Percentiles rank a stretch among this genome's conserved stretches.
These are phyloP conservation scores for Salvia rosmarinus DNA, from an alignment of 257 asterid species.

Conservation along the genomic window DNA sequence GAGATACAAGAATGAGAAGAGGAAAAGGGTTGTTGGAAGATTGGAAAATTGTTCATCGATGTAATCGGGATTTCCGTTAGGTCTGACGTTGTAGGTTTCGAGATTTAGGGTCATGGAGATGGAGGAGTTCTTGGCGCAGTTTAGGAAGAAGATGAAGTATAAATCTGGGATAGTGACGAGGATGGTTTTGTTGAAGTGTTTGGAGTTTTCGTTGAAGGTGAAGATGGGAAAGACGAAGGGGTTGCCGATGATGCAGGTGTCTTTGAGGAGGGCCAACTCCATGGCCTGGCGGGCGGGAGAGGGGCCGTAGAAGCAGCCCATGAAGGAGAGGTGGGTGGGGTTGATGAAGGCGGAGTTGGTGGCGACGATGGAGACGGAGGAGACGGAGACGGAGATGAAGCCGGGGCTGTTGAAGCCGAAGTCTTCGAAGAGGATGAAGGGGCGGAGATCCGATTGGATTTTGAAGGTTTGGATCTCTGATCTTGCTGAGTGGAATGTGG, in stretches of 20 bases:
- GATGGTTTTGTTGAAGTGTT: slow-evolving; percentile 22
- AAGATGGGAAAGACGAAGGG: slow-evolving; percentile 49
- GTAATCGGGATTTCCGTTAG: slow-evolving; percentile 37
- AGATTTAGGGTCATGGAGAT: slow-evolving; percentile 42
- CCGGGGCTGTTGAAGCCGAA: slow-evolving; percentile 45
- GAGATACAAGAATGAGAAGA: slow-evolving; percentile 30
- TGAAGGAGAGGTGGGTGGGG: slow-evolving; percentile 36
- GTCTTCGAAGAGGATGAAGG: slow-evolving; percentile 43
- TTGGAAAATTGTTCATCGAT: slow-evolving; percentile 40
- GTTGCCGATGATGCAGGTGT: slow-evolving; percentile 42
- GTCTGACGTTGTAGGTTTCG: slow-evolving; percentile 37
- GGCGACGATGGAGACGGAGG: slow-evolving; percentile 35
- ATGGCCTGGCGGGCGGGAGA: slow-evolving; percentile 39
- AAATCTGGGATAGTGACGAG: slow-evolving; percentile 41
- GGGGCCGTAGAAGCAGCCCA: slow-evolving; percentile 50
- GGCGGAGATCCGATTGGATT: slow-evolving; percentile 37
- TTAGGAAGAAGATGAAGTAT: slow-evolving; percentile 47
- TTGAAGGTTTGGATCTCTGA: slow-evolving; percentile 38
- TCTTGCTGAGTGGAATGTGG: slow-evolving; percentile 3
- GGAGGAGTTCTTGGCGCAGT: slow-evolving; percentile 41
- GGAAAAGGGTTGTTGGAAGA: slow-evolving; percentile 37
- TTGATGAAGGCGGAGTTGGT: background rate
- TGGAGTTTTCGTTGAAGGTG: slow-evolving; percentile 32
- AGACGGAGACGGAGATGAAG: slow-evolving; percentile 37
- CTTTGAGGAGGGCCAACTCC: slow-evolving; percentile 31